A percentile compares a stretch with the other conserved stretches of the same genome.
Evolutionary conservation across 768 basidiomycete species (phyloP).

Genomic region (Boletus rufocinnamomeus): DNA sequence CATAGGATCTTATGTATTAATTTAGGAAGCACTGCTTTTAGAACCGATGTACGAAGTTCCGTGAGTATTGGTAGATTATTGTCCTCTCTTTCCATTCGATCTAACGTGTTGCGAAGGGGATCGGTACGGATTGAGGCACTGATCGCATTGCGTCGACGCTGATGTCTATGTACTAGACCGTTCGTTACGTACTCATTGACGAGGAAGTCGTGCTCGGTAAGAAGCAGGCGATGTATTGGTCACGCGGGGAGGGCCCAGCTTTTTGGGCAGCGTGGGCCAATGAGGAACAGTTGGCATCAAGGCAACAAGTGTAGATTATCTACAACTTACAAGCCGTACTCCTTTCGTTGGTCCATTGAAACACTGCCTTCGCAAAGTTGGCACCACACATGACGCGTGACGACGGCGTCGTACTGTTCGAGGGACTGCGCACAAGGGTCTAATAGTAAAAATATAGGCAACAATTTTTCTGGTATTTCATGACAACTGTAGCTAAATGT

Average conservation of each 20-base stretch:
- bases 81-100: slow-evolving; percentile 3
- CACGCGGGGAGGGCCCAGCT: slow-evolving; percentile 58
- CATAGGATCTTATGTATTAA: not conserved
- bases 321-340: not conserved
- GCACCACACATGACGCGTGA: not conserved
- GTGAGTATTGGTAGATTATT: slow-evolving; percentile 49
- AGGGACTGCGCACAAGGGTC: not conserved
- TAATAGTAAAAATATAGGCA: not conserved
- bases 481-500: slow-evolving; percentile 31
- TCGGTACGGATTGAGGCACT: slow-evolving; percentile 50
- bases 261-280: slow-evolving; percentile 81
- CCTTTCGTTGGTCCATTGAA: not conserved
- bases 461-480: slow-evolving; percentile 29
- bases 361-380: not conserved
- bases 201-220: slow-evolving; percentile 68
- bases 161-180: slow-evolving; percentile 51
- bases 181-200: slow-evolving; percentile 82
- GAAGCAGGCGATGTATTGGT: slow-evolving; percentile 72
- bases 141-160: slow-evolving; percentile 6
- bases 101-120: slow-evolving; percentile 44
- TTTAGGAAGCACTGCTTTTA: slow-evolving; percentile 74
- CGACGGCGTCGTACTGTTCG: not conserved
- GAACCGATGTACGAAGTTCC: slow-evolving; percentile 94
- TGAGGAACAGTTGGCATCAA: slow-evolving; percentile 48
- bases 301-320: slow-evolving; percentile 17